These are phyloP conservation scores for Starmera quercuum DNA, from an alignment of 805 yeast species.

Conservation along the genomic window DNA sequence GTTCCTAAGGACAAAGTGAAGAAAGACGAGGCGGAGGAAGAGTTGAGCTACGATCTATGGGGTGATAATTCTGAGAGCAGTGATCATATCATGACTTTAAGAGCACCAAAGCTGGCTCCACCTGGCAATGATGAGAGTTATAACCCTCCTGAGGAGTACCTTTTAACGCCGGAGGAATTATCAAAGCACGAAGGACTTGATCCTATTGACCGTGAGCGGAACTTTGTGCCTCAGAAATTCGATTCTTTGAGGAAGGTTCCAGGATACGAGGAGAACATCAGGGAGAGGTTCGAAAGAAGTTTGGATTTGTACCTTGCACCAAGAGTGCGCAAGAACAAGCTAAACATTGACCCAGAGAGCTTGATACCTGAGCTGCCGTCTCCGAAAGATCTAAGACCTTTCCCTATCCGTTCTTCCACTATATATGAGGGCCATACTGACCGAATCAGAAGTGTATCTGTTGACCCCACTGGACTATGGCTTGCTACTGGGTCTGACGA, in stretches of 20 bases:
- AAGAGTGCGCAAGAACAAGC: constrained; percentile 82
- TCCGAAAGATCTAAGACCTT: constrained; percentile 93
- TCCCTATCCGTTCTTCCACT: constrained; percentile 88
- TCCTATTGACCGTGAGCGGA: constrained; percentile 70
- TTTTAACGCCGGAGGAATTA: constrained; percentile 71
- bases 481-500: constrained; percentile 97
- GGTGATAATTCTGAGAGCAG: constrained; percentile 50
- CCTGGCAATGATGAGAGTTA: constrained; percentile 96
- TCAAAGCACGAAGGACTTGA: constrained; percentile 63
- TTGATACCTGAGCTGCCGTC: constrained; percentile 94
- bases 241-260: constrained; percentile 85
- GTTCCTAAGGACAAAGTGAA: constrained; percentile 59
- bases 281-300: constrained; percentile 92
- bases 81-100: constrained; percentile 83
- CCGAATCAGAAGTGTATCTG: constrained; percentile 70
- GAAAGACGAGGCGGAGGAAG: constrained; percentile 41
- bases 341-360: constrained; percentile 93
- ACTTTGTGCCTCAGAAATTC: constrained; percentile 77
- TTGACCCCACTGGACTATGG: constrained; percentile 90
- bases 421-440: constrained; percentile 77
- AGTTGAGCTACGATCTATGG: constrained; percentile 76
- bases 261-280: constrained; percentile 75
- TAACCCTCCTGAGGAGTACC: constrained; percentile 95
- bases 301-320: constrained; percentile 94
- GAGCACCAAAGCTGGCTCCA: constrained; percentile 94